These are phyloP conservation scores for Casuarina cunninghamiana DNA, from an alignment of 306 rosid species.

Conservation along the genomic window DNA sequence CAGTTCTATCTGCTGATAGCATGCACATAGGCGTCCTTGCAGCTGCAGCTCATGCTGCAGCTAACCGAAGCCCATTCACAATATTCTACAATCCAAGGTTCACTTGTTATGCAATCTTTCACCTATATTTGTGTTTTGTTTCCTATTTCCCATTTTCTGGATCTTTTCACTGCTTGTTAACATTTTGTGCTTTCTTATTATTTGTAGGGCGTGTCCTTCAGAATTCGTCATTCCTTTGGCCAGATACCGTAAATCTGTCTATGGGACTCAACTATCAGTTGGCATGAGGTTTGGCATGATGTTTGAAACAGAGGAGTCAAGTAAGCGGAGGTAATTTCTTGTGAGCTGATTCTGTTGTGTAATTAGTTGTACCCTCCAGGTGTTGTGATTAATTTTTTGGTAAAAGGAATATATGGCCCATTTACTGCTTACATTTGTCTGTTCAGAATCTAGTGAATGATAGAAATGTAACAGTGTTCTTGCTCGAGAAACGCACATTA, in stretches of 20 bases:
- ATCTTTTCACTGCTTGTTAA: not conserved
- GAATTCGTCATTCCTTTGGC: conserved; percentile 88
- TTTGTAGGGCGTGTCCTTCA: conserved; percentile 92
- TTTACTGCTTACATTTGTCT: not conserved
- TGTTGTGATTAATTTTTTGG: not conserved
- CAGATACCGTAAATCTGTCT: conserved; percentile 74
- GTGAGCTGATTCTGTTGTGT: not conserved
- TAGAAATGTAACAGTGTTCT: not conserved
- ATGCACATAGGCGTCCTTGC: conserved; percentile 99
- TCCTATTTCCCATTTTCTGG: not conserved
- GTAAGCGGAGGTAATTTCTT: conserved; percentile 84
- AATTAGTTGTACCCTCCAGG: not conserved
- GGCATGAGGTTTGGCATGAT: conserved; percentile 99
- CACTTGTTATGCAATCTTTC: not conserved
- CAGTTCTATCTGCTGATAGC: conserved; percentile 95
- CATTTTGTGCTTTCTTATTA: conserved; percentile 11
- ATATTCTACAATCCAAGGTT: conserved; percentile 98
- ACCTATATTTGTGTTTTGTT: not conserved
- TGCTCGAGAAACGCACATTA: not conserved
- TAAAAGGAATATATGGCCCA: not conserved
- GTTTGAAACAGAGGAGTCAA: conserved; percentile 99
- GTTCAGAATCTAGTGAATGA: not conserved
- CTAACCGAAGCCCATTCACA: conserved; percentile 81
- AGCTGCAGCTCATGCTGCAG: conserved; percentile 98
- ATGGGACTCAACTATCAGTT: conserved; percentile 77